Evolutionary conservation across 148 eudicot genomes (phyloP).

Genomic region (Arctostaphylos glauca): DNA sequence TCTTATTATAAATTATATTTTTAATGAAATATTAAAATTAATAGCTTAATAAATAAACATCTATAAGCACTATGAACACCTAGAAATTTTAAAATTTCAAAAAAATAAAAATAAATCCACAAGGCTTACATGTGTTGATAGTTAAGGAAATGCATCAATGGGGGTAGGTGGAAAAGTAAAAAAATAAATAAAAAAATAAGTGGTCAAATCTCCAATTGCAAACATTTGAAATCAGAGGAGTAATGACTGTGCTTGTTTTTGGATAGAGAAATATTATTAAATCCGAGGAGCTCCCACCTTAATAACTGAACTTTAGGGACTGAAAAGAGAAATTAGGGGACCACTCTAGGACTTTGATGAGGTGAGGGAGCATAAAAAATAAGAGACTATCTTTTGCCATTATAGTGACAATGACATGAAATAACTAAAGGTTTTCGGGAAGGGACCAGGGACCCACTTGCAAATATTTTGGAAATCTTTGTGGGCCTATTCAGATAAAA

Average conservation of each 20-base stretch:
- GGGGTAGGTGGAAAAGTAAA: background rate
- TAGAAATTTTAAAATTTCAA: background rate
- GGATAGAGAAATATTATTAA: background rate
- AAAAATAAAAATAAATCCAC: background rate
- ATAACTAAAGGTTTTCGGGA: conserved; percentile 22
- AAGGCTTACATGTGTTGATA: background rate
- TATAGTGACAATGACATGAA: conserved; percentile 29
- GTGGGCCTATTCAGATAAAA: conserved; percentile 25
- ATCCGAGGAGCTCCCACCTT: background rate
- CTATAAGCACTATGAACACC: too few relatives aligned
- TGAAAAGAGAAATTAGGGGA: background rate
- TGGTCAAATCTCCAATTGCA: background rate
- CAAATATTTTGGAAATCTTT: conserved; percentile 30
- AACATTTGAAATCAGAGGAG: background rate
- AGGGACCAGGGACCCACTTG: conserved; percentile 24
- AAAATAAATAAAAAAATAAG: background rate
- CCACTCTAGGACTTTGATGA: conserved; percentile 10
- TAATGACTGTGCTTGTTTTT: background rate
- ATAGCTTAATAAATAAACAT: too few relatives aligned
- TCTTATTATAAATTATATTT: too few relatives aligned
- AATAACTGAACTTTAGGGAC: background rate
- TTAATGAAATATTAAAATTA: too few relatives aligned
- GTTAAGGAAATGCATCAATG: background rate
- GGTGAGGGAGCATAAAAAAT: conserved; percentile 12
- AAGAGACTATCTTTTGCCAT: conserved; percentile 27